phyloP scores from a whole-genome alignment of 441 rosid species.

The Euphorbia corollata region DNA sequence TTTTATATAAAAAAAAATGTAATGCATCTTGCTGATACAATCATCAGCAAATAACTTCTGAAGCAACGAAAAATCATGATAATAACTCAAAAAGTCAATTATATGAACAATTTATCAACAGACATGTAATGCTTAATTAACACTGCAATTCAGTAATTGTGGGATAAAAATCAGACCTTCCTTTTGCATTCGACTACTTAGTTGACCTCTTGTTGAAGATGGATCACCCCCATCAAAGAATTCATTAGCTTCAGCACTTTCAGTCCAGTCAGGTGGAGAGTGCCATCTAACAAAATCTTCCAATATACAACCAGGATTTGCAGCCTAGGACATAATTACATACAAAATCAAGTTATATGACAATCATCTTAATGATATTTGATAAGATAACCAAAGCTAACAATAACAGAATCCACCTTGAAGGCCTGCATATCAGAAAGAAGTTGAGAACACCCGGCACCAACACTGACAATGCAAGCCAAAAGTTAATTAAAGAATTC shows the following conservation, averaged over 20 bases:
- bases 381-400: slow-evolving; percentile 14
- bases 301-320: slow-evolving; percentile 94
- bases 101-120: background rate
- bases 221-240: slow-evolving; percentile 32
- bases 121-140: background rate
- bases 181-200: slow-evolving; percentile 91
- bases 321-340: slow-evolving; percentile 47
- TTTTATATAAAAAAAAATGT: background rate
- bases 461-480: slow-evolving; percentile 58
- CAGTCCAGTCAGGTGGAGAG: slow-evolving; percentile 98
- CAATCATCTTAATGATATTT: background rate
- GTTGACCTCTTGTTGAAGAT: slow-evolving; percentile 55
- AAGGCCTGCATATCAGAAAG: slow-evolving; percentile 99
- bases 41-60: background rate
- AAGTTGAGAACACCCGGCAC: slow-evolving; percentile 99
- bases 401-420: slow-evolving; percentile 47
- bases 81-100: background rate
- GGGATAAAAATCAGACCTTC: slow-evolving; percentile 51
- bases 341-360: slow-evolving; percentile 11
- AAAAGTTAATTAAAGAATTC: slow-evolving; percentile 12
- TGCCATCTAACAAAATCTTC: slow-evolving; percentile 99
- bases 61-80: background rate
- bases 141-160: slow-evolving; percentile 9
- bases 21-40: background rate
- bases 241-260: slow-evolving; percentile 47